Evolutionary conservation across 2,329 filamentous ascomycete genomes (phyloP).

Genomic region (Talaromyces sp.): DNA sequence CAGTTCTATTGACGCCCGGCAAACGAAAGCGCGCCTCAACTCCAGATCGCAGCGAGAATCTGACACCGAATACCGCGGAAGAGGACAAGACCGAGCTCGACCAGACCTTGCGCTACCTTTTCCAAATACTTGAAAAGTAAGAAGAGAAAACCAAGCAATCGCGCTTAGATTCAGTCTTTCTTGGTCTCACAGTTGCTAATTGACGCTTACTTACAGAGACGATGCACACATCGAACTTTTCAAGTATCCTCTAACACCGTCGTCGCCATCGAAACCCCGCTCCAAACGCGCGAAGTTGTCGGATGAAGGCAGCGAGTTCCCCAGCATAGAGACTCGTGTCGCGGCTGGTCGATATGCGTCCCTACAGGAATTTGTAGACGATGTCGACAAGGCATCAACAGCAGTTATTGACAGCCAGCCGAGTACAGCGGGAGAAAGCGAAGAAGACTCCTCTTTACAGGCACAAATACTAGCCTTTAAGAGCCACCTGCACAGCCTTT

Average conservation of each 20-base stretch:
- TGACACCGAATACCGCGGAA: conserved; percentile 17
- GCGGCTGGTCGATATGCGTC: conserved; percentile 34
- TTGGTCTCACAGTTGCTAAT: conserved; percentile 4
- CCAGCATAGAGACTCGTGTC: conserved; percentile 36
- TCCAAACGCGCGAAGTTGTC: conserved; percentile 40
- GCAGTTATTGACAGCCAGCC: conserved; percentile 35
- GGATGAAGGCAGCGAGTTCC: conserved; percentile 27
- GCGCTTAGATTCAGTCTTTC: background rate
- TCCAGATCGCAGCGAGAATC: conserved; percentile 25
- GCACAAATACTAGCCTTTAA: conserved; percentile 55
- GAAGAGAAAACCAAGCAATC: background rate
- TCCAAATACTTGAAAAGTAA: conserved; percentile 11
- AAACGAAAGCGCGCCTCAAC: conserved; percentile 39
- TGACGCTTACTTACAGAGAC: conserved; percentile 29
- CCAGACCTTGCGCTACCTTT: conserved; percentile 22
- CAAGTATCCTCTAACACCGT: conserved; percentile 32
- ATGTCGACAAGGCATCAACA: conserved; percentile 37
- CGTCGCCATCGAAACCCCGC: conserved; percentile 34
- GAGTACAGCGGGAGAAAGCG: conserved; percentile 20
- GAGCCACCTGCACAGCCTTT: conserved; percentile 58
- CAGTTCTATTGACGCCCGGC: conserved; percentile 29
- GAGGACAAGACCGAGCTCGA: conserved; percentile 30
- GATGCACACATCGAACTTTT: conserved; percentile 42
- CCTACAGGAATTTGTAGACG: conserved; percentile 38
- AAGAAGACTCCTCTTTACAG: conserved; percentile 26